A percentile compares a stretch with the other conserved stretches of the same genome.
Conservation (phyloP, 164 flowering plant genomes). For the Vitis rupestris region DNA sequence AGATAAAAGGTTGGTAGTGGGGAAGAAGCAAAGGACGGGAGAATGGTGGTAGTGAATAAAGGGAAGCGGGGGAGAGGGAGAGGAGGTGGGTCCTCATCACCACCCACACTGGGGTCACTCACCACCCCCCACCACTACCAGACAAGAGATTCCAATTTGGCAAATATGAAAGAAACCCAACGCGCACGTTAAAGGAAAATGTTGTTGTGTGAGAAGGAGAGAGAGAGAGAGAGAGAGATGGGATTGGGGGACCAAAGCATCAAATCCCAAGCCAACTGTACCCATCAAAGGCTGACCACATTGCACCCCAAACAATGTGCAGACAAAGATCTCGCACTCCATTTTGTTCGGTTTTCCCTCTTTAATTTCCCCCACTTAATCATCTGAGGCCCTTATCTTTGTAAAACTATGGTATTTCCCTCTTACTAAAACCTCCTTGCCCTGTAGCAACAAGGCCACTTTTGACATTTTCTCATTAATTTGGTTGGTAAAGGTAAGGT, state of each 20-base stretch:
- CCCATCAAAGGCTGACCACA: constrained; percentile 35
- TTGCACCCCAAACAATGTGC: constrained; percentile 30
- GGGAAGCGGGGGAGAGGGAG: not conserved
- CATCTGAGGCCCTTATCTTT: not conserved
- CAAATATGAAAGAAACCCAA: constrained; percentile 35
- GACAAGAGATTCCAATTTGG: constrained; percentile 35
- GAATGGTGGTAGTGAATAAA: constrained; percentile 3
- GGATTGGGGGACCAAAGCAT: constrained; percentile 32
- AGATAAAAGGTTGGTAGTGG: not conserved
- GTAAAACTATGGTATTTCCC: not conserved
- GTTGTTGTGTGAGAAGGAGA: too few relatives aligned
- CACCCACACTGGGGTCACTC: constrained; percentile 11
- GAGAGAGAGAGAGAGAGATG: constrained; percentile 7
- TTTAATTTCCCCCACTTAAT: not conserved
- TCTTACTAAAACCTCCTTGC: not conserved
- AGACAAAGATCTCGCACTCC: constrained; percentile 34
- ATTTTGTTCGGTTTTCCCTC: not conserved
- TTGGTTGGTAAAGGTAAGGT: not conserved
- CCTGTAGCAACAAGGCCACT: not conserved
- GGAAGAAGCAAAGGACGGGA: not conserved
- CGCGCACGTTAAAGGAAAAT: constrained; percentile 19
- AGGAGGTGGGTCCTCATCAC: constrained; percentile 25
- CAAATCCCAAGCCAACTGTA: constrained; percentile 31
- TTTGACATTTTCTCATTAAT: not conserved
- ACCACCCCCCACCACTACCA: constrained; percentile 23